These are phyloP conservation scores for Aphanomyces euteiches DNA, from an alignment of 352 stramenopile species.

Conservation along the genomic window DNA sequence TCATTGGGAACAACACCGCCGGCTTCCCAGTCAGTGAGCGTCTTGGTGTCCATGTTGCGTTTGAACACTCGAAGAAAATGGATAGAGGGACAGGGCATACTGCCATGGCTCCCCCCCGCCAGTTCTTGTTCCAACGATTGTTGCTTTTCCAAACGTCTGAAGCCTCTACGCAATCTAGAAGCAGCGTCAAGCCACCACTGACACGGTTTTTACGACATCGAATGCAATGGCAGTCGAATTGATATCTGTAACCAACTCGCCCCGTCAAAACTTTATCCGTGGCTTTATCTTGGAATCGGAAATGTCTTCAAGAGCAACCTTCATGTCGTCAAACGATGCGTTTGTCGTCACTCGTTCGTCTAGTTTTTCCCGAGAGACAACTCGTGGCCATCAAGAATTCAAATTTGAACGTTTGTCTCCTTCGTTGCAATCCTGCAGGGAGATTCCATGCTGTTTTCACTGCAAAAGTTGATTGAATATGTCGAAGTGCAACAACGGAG, in stretches of 20 bases:
- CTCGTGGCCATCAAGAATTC: background rate
- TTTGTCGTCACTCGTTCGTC: background rate
- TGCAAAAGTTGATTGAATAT: too few relatives aligned
- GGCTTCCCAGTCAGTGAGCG: background rate
- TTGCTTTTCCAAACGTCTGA: conserved; percentile 2
- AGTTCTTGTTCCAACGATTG: background rate
- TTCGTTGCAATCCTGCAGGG: too few relatives aligned
- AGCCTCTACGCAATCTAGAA: background rate
- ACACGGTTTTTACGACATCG: background rate
- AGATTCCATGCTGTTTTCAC: too few relatives aligned
- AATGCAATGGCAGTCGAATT: background rate
- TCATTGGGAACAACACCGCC: background rate
- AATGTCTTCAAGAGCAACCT: background rate
- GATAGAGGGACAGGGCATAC: background rate
- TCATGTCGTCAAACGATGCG: background rate
- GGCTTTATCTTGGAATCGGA: background rate
- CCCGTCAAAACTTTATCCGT: background rate
- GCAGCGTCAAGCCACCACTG: background rate
- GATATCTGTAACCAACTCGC: background rate
- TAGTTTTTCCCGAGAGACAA: background rate
- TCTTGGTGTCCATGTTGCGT: background rate
- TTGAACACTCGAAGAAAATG: background rate
- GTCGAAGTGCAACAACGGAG: too few relatives aligned
- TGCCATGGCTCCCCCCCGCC: background rate
- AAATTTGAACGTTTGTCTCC: too few relatives aligned